Evolutionary conservation across 768 basidiomycete species (phyloP).

Genomic region (Tremella mesenterica): DNA sequence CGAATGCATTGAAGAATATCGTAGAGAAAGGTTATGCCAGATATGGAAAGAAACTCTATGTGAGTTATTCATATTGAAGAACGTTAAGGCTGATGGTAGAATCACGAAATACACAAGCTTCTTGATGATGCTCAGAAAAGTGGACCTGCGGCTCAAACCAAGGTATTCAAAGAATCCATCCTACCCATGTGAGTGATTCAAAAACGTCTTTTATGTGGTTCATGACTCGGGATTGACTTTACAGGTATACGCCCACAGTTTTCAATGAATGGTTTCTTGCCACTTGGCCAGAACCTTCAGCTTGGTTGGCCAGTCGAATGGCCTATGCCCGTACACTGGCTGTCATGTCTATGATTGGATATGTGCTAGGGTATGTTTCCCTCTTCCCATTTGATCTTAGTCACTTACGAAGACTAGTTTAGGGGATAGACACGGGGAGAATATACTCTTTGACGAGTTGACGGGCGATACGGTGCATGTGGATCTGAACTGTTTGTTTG

Average conservation of each 20-base stretch:
- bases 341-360: slow-evolving; percentile 98
- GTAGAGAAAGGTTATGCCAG: slow-evolving; percentile 61
- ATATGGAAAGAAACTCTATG: slow-evolving; percentile 50
- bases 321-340: slow-evolving; percentile 81
- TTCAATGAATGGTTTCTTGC: slow-evolving; percentile 97
- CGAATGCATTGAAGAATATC: slow-evolving; percentile 68
- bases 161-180: slow-evolving; percentile 49
- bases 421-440: slow-evolving; percentile 95
- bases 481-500: slow-evolving; percentile 96
- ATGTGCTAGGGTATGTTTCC: slow-evolving; percentile 74
- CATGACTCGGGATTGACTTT: too few relatives aligned
- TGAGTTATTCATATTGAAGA: slow-evolving; percentile 36
- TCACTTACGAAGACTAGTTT: slow-evolving; percentile 53
- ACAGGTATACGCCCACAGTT: slow-evolving; percentile 60
- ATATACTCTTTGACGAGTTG: slow-evolving; percentile 80
- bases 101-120: slow-evolving; percentile 33
- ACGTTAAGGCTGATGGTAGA: slow-evolving; percentile 20
- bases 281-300: slow-evolving; percentile 90
- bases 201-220: not conserved
- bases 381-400: not conserved
- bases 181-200: slow-evolving; percentile 51
- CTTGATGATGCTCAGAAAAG: slow-evolving; percentile 31
- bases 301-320: slow-evolving; percentile 84
- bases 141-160: slow-evolving; percentile 27
- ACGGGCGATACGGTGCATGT: slow-evolving; percentile 91